Evolutionary conservation across 108 stramenopile genomes (phyloP).

Genomic region (Skeletonema tropicum): DNA sequence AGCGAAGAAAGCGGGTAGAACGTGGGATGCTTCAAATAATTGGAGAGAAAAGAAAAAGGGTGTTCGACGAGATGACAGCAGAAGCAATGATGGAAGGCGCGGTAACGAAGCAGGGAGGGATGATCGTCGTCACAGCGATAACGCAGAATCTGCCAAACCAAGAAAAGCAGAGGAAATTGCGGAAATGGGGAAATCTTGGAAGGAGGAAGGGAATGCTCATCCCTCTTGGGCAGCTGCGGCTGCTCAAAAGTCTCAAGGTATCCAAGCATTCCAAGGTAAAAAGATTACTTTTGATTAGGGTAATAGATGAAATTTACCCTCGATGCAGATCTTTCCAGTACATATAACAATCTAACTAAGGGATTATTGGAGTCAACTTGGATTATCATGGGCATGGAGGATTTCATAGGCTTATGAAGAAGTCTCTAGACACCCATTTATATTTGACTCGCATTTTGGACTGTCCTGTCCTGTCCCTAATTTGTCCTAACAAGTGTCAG

Average conservation of each 20-base stretch:
- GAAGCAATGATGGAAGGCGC: neutral
- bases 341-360: no score
- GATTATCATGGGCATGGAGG: no score
- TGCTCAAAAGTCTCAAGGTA: constrained; percentile 68
- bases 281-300: constrained; percentile 77
- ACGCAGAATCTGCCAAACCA: constrained; percentile 18
- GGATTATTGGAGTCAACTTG: no score
- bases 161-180: constrained; percentile 41
- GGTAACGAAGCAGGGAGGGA: constrained; percentile 1
- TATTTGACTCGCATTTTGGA: no score
- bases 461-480: no score
- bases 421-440: no score
- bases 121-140: constrained; percentile 6
- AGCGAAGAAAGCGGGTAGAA: constrained; percentile 70
- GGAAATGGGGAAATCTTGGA: constrained; percentile 53
- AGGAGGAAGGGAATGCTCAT: constrained; percentile 68
- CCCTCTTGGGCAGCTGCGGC: constrained; percentile 86
- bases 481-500: no score
- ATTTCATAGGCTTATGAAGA: no score
- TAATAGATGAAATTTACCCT: neutral
- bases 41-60: constrained; percentile 73
- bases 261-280: constrained; percentile 79
- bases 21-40: constrained; percentile 63
- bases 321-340: no score
- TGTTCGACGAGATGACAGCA: constrained; percentile 5